These are phyloP conservation scores for Gnaphalium uliginosum DNA, from an alignment of 129 eudicot genomes.

Conservation along the genomic window DNA sequence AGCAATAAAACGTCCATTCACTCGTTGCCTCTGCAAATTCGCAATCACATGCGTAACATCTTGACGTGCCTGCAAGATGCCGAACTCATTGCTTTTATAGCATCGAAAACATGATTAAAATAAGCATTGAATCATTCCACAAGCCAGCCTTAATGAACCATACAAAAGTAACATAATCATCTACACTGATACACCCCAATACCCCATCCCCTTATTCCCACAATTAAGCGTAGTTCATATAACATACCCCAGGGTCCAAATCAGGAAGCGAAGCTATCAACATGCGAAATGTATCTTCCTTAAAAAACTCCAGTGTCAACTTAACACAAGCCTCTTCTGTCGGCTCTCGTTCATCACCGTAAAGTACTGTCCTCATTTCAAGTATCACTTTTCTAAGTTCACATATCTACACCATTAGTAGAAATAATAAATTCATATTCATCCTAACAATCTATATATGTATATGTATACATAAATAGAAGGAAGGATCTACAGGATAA, in stretches of 20 bases:
- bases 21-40: slow-evolving; percentile 48
- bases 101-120: slow-evolving; percentile 12
- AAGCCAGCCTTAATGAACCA: not conserved
- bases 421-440: not conserved
- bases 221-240: slow-evolving; percentile 9
- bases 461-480: too few relatives aligned
- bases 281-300: slow-evolving; percentile 40
- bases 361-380: slow-evolving; percentile 52
- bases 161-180: not conserved
- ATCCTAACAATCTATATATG: slow-evolving; percentile 11
- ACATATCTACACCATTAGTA: slow-evolving; percentile 35
- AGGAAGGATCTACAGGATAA: not conserved
- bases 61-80: slow-evolving; percentile 51
- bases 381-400: slow-evolving; percentile 44
- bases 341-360: slow-evolving; percentile 50
- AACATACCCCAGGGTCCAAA: slow-evolving; percentile 49
- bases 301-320: slow-evolving; percentile 50
- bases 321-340: slow-evolving; percentile 44
- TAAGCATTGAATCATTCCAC: slow-evolving; percentile 21
- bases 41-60: slow-evolving; percentile 51
- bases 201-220: slow-evolving; percentile 15
- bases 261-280: slow-evolving; percentile 39
- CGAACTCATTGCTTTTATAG: slow-evolving; percentile 37
- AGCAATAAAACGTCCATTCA: slow-evolving; percentile 41
- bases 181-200: slow-evolving; percentile 15